These are phyloP conservation scores for Nymphaea colorata DNA, from an alignment of 164 flowering plant species.

Conservation along the genomic window DNA sequence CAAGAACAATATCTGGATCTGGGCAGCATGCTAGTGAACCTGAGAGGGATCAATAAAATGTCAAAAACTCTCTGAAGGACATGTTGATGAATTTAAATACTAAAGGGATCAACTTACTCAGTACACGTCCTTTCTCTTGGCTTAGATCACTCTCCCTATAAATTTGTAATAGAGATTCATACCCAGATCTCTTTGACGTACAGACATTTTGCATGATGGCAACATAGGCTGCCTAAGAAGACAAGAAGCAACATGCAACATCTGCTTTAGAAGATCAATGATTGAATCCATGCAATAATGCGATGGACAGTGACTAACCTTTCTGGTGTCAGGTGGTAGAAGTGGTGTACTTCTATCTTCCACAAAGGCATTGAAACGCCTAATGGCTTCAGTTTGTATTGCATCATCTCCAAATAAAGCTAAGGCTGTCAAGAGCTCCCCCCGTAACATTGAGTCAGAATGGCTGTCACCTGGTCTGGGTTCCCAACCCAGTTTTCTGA, in stretches of 20 bases:
- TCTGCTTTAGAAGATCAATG: background rate
- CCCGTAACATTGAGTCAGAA: slow-evolving; percentile 90
- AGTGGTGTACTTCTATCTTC: slow-evolving; percentile 70
- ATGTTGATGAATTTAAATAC: background rate
- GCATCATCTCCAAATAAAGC: slow-evolving; percentile 60
- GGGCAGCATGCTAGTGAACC: slow-evolving; percentile 73
- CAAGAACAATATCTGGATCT: slow-evolving; percentile 63
- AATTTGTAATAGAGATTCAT: slow-evolving; percentile 64
- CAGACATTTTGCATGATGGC: slow-evolving; percentile 72
- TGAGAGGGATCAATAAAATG: slow-evolving; percentile 8
- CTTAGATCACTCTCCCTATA: slow-evolving; percentile 86
- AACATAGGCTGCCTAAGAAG: slow-evolving; percentile 70
- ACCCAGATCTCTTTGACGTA: slow-evolving; percentile 55
- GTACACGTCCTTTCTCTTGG: slow-evolving; percentile 82
- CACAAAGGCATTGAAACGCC: slow-evolving; percentile 62
- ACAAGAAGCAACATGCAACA: background rate
- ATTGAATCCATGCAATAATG: background rate
- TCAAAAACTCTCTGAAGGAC: background rate
- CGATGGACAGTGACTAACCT: slow-evolving; percentile 22
- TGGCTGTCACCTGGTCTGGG: slow-evolving; percentile 72
- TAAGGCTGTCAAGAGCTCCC: slow-evolving; percentile 79
- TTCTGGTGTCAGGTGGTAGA: slow-evolving; percentile 84
- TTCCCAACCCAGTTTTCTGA: slow-evolving; percentile 94
- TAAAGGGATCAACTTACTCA: slow-evolving; percentile 27
- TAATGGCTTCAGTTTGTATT: slow-evolving; percentile 56